Conservation (phyloP, 257 asterid genomes). For the Pogostemon cablin region DNA sequence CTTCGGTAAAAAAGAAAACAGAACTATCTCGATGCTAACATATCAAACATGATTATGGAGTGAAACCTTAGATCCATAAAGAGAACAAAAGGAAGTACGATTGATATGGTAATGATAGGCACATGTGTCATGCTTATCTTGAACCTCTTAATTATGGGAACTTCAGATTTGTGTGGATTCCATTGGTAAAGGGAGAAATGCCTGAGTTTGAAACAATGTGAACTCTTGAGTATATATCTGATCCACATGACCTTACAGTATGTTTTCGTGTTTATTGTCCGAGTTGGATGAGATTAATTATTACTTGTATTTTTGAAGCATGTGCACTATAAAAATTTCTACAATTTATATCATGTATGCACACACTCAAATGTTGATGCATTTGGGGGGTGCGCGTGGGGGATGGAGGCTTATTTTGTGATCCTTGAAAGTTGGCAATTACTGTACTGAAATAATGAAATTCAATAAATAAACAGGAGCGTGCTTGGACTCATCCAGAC, state of each 20-base stretch:
- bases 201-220: background rate
- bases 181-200: background rate
- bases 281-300: background rate
- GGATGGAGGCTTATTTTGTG: background rate
- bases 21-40: background rate
- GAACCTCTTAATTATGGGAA: constrained; percentile 2
- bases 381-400: constrained; percentile 7
- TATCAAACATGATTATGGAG: background rate
- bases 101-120: background rate
- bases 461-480: background rate
- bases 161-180: background rate
- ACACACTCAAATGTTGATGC: background rate
- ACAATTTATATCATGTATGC: background rate
- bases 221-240: background rate
- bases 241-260: constrained; percentile 1
- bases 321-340: background rate
- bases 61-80: background rate
- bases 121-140: background rate
- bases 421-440: constrained; percentile 11
- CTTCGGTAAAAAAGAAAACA: background rate
- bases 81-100: background rate
- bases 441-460: too few relatives aligned
- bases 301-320: background rate
- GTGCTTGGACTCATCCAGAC: constrained; percentile 1
- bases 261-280: constrained; percentile 2